Evolutionary conservation across 148 eudicot species (phyloP).

Genomic region (Polygonum aviculare): DNA sequence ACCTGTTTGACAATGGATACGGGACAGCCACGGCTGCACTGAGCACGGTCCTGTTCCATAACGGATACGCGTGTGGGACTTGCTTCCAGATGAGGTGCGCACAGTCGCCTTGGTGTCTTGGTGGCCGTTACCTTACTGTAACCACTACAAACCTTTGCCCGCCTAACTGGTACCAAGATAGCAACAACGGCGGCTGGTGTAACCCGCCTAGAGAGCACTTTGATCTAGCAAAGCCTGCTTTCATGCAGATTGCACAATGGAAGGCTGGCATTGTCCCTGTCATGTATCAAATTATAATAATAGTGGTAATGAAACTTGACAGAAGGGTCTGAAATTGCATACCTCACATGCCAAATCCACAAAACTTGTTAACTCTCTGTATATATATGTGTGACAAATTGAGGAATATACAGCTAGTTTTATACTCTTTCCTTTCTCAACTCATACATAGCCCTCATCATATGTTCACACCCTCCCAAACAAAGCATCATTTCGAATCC

Average conservation of each 20-base stretch:
- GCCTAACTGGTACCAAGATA: constrained; percentile 55
- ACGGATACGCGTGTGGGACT: constrained; percentile 69
- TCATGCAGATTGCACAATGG: constrained; percentile 53
- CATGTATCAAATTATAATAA: too few relatives aligned
- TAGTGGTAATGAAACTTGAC: too few relatives aligned
- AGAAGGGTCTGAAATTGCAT: neutral
- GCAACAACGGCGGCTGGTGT: constrained; percentile 85
- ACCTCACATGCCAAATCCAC: neutral
- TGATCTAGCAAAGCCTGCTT: constrained; percentile 73
- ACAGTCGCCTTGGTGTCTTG: constrained; percentile 44
- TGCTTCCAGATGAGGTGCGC: constrained; percentile 61
- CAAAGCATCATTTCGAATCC: neutral
- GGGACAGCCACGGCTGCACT: constrained; percentile 73
- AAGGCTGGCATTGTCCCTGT: constrained; percentile 80
- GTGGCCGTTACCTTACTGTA: constrained; percentile 36
- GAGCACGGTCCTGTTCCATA: constrained; percentile 65
- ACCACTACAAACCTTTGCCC: constrained; percentile 88
- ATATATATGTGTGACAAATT: too few relatives aligned
- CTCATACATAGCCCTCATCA: neutral
- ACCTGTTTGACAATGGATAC: constrained; percentile 52
- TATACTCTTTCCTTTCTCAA: neutral
- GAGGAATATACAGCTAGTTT: neutral
- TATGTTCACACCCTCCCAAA: neutral
- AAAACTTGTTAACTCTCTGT: neutral
- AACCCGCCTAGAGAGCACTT: constrained; percentile 83